Evolutionary conservation across 495 filamentous ascomycete species (phyloP).

Genomic region (Hypoxylon subgilvum): DNA sequence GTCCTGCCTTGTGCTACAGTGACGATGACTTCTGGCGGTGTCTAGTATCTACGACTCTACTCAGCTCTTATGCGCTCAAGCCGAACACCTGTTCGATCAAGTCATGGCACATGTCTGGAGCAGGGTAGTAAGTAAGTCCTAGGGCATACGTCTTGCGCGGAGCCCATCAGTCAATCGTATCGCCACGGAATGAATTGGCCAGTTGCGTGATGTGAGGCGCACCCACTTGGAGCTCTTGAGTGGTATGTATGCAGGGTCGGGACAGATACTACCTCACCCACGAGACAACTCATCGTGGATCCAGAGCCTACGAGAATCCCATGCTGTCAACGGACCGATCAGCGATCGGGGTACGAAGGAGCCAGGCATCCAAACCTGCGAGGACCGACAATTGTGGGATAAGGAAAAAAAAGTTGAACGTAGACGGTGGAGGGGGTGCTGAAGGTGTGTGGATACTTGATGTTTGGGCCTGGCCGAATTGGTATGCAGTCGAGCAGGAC

Average conservation of each 20-base stretch:
- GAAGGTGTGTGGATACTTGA: slow-evolving; percentile 27
- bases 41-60: too few species aligned
- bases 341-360: slow-evolving; percentile 22
- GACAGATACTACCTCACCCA: slow-evolving; percentile 34
- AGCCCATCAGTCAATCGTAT: slow-evolving; percentile 4
- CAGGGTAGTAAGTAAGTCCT: background rate
- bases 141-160: background rate
- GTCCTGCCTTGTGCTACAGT: slow-evolving; percentile 3
- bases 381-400: slow-evolving; percentile 7
- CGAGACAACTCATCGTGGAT: slow-evolving; percentile 36
- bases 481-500: slow-evolving; percentile 39
- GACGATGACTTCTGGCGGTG: slow-evolving; percentile 1
- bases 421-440: slow-evolving; percentile 24
- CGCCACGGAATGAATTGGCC: background rate
- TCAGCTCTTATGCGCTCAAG: background rate
- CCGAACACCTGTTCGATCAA: background rate
- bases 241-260: slow-evolving; percentile 32
- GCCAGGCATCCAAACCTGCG: slow-evolving; percentile 13
- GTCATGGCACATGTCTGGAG: background rate
- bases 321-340: slow-evolving; percentile 31
- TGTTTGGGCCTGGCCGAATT: slow-evolving; percentile 27
- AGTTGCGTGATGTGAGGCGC: slow-evolving; percentile 34
- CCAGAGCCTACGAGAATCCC: slow-evolving; percentile 20
- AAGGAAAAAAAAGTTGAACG: slow-evolving; percentile 10
- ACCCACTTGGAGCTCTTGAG: slow-evolving; percentile 17